Evolutionary conservation across 1,139 yeast species (phyloP).

Genomic region (Pichia kudriavzevii): DNA sequence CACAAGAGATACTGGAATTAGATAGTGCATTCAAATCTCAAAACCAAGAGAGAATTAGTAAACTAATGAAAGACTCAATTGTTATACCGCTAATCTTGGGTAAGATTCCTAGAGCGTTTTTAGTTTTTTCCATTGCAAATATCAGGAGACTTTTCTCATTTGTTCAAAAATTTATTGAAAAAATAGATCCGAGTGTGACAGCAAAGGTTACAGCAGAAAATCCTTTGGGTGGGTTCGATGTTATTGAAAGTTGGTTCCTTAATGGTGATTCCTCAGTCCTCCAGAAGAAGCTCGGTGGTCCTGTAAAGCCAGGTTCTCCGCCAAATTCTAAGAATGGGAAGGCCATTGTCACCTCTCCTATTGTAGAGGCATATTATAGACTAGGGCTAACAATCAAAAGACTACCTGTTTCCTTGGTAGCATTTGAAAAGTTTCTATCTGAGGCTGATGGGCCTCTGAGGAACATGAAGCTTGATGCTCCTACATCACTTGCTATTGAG

Average conservation of each 20-base stretch:
- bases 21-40: slow-evolving; percentile 21
- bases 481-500: slow-evolving; percentile 42
- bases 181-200: slow-evolving; percentile 23
- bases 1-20: slow-evolving; percentile 52
- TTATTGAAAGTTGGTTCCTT: slow-evolving; percentile 35
- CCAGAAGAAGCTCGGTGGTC: slow-evolving; percentile 9
- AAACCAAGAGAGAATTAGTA: slow-evolving; percentile 19
- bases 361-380: slow-evolving; percentile 46
- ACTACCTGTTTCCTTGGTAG: slow-evolving; percentile 50
- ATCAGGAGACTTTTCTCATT: slow-evolving; percentile 62
- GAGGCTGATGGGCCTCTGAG: slow-evolving; percentile 41
- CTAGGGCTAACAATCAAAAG: slow-evolving; percentile 46
- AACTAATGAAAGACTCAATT: slow-evolving; percentile 22
- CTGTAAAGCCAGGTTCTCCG: slow-evolving; percentile 7
- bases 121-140: slow-evolving; percentile 63
- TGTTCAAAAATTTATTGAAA: slow-evolving; percentile 31
- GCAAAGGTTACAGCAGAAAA: slow-evolving; percentile 23
- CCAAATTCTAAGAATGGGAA: slow-evolving; percentile 26
- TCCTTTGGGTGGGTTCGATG: slow-evolving; percentile 26
- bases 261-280: slow-evolving; percentile 28
- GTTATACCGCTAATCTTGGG: slow-evolving; percentile 52
- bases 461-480: slow-evolving; percentile 27
- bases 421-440: slow-evolving; percentile 55
- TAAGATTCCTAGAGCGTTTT: slow-evolving; percentile 62
- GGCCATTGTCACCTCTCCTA: slow-evolving; percentile 40